Base-by-base conservation (phyloP, 2,329 filamentous ascomycete genomes). In the Knufia fluminis region DNA sequence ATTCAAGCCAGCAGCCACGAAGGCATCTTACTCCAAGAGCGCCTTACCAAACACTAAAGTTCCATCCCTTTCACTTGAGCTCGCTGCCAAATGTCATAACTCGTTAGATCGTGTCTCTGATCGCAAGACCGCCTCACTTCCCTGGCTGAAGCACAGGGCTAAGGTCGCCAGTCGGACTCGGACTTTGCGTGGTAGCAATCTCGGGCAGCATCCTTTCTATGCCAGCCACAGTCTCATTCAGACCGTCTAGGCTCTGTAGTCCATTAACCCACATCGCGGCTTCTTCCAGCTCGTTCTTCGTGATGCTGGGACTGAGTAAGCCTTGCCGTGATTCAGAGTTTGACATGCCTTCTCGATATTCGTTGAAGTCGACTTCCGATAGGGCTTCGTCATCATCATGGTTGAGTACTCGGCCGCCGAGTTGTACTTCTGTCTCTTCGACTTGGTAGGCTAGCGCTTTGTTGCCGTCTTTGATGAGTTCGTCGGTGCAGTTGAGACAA, bases 401-500 rank as follows among this genome's bases (percentile, higher is more conserved):
- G 2, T 77, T 74, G 2, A 96, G 72, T 1, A 95, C 85, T 19
- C 88, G 78, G 0, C 89, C 89, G 10, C 89, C 88, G 2, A 96
- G 70, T 59, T 86, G 79, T 28, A 94, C 75, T 60, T 97, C 91
- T 56, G 81, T 86, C 7, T 85, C 78, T 24, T 78, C 77, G 22
- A 96, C 86, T 51, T 79, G 76, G 63, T 95, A 95, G 42, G 85
- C 83, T 1, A 98, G 75, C 0, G 92, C 92, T 62, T 87, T 91
- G 61, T 82, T 85, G 4, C 85, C 92, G 59, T 96, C 89, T 43
- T 79, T 83, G 64, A 98, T 95, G 39, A 98, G 76, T 54, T 86
- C 83, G 62, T 98, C 91, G 0, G 90, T 94, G 78, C 87, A 91
- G 57, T 82, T 82, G 28, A 96, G 75, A 65, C 92, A 98, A 42